Evolutionary conservation across 805 yeast genomes (phyloP), one percentile per base, ranked within the genome.

Genomic region (Allodekkera sacchari): DNA sequence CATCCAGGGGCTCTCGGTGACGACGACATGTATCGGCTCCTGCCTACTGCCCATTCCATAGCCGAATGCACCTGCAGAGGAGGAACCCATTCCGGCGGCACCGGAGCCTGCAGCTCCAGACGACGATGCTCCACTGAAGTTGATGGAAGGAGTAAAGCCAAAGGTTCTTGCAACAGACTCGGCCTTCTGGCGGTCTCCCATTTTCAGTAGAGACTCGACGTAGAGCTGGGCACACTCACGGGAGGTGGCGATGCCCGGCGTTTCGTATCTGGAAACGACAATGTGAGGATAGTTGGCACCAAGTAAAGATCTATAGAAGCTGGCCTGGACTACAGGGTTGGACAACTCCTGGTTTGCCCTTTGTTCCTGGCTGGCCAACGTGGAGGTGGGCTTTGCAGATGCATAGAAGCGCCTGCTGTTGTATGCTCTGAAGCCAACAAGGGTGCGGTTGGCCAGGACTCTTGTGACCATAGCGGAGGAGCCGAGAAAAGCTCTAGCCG

Each of bases 1-100:
- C 7, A 87, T 74, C 57, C 82, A 66, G 4, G 83, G 75, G 18
- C 94, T 74, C 52, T 89, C 98, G 14, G 92, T 74, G 13, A 92
- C 83, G 12, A 89, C 71, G n/a, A 92, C 98, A 56, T 89, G 95
- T 24, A 92, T 70, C 2, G 99, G 98, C 39, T 84, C 94, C 36
- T 71, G 58, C 35, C 79, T 70, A 2, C 84, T 59, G 1, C 94
- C 95, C 44, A 55, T 20, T 39, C 50, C 43, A 10, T 18, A 22
- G 14, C n/a, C n/a, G 7, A 14, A 19, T 14, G 18, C 26, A 17
- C 7, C 23, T 11, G 14, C 25, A 14, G 28, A 0, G 6, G 22
- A 14, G 11, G 28, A n/a, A 14, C 18, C 14, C 18, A 25, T 14
- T 12, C 6, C 6, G 19, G 19, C 18, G 14, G 52, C 25, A 6